Evolutionary conservation across 192 early-diverging fungal species (phyloP), one percentile per base, ranked within the genome.

Genomic region (Thamnidium elegans): DNA sequence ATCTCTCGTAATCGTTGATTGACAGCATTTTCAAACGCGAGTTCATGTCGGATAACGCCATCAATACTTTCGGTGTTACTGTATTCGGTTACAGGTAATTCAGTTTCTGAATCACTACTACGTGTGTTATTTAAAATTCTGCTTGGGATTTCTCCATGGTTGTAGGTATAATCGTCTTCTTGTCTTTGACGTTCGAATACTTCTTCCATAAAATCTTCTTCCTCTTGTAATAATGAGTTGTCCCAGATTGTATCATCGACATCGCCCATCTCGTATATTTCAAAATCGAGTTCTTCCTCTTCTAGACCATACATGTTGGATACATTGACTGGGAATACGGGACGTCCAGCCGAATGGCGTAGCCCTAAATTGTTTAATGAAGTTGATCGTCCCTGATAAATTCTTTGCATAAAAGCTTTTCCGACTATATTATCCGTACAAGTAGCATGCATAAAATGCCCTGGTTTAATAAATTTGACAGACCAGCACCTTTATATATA

Each of bases 401-500:
- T 20, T 0, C 31, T 39, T 30, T 54, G 9, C 14, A 17, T 21
- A 8, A 64, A 14, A 17, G 14, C 30, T 17, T 54, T 30, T 39
- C 51, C 20, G 1, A 64, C 39, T 39, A 42, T 51, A 5, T 39
- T 43, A 43, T 64, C 39, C 17, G 48, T 36, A 20, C 63, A 64
- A n/a, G 39, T 9, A 6, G 19, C 30, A 56, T 55, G 42, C 42
- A 58, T 70, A 54, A 70, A 70, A 14, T 45, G 26, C 5, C 68
- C 68, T 15, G 54, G 52, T 19, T 48, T 7, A 55, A 70, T 70
- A 20, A 70, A 70, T 15, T 70, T 70, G 21, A 62, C 68, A 10
- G 51, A 63, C 72, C 72, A 73, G 20, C 66, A 50, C 72, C 72
- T 68, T 20, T 39, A n/a, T n/a, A n/a, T n/a, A n/a, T 39, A 3